Evolutionary conservation across 345 rosid species (phyloP).

Genomic region (Eucalyptus cloeziana): DNA sequence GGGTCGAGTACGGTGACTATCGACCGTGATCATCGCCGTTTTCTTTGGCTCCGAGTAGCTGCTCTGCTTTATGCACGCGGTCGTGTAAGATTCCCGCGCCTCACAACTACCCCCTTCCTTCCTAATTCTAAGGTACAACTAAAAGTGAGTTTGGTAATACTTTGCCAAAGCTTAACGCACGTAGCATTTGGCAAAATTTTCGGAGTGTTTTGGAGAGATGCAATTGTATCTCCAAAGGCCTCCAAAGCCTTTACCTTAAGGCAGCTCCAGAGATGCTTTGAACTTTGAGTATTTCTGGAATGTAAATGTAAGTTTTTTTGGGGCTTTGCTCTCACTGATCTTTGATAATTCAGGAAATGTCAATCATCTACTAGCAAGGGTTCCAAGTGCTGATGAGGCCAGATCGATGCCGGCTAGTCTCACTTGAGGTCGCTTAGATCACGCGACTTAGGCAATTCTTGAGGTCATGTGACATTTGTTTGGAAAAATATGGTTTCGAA

Average conservation of each 20-base stretch:
- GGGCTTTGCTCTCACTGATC: not conserved
- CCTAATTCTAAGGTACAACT: not conserved
- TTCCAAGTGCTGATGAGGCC: not conserved
- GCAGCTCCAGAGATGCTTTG: not conserved
- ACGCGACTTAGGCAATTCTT: not conserved
- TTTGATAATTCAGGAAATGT: too few relatives aligned
- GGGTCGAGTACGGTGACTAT: not conserved
- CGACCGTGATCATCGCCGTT: not conserved
- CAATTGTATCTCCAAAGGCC: not conserved
- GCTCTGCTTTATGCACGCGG: not conserved
- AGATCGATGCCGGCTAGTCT: too few relatives aligned
- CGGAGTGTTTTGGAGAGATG: not conserved
- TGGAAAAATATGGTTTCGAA: too few relatives aligned
- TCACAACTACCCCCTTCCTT: not conserved
- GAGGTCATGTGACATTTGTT: rapidly evolving
- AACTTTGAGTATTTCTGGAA: not conserved
- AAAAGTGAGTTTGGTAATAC: not conserved
- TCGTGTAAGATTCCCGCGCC: not conserved
- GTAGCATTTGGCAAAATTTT: not conserved
- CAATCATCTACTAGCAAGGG: not conserved
- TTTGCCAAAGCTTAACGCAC: not conserved
- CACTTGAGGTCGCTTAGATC: rapidly evolving
- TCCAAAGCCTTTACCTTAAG: not conserved
- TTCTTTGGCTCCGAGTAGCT: not conserved
- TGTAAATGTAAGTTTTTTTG: too few relatives aligned